Evolutionary conservation across 148 eudicot genomes (phyloP).

Genomic region (Persicaria maculosa): DNA sequence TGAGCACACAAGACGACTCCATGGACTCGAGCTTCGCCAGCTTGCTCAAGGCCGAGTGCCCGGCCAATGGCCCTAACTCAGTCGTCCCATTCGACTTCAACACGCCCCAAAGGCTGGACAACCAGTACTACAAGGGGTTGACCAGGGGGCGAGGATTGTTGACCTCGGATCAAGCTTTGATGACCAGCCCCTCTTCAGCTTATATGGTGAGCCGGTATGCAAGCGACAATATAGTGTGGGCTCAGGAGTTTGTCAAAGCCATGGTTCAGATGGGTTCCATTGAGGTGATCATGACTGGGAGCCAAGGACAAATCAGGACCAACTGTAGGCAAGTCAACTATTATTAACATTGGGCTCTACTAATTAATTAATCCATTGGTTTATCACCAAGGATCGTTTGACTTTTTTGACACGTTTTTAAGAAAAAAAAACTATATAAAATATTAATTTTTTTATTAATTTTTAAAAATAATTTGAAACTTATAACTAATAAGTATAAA

Average conservation of each 20-base stretch:
- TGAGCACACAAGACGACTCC: constrained; percentile 16
- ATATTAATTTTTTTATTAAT: too few species aligned
- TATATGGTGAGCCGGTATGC: constrained; percentile 16
- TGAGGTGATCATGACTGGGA: constrained; percentile 31
- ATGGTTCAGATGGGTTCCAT: constrained; percentile 30
- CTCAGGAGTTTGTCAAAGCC: constrained; percentile 25
- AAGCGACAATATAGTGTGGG: constrained; percentile 18
- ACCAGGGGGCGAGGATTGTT: constrained; percentile 17
- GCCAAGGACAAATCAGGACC: constrained; percentile 22
- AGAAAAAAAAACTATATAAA: too few species aligned
- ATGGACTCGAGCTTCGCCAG: constrained; percentile 20
- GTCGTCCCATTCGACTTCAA: constrained; percentile 15
- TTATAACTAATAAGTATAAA: too few species aligned
- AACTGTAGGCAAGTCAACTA: constrained; percentile 21
- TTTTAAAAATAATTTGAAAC: too few species aligned
- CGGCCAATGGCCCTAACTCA: not conserved
- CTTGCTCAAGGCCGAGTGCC: constrained; percentile 22
- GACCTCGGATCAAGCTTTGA: constrained; percentile 28
- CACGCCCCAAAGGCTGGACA: constrained; percentile 30
- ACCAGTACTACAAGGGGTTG: constrained; percentile 20
- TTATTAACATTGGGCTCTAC: too few species aligned
- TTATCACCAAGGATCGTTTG: too few species aligned
- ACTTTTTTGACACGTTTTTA: too few species aligned
- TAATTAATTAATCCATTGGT: too few species aligned
- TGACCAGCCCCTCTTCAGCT: constrained; percentile 14